Percentiles rank a stretch among this genome's conserved stretches.
Conservation (phyloP, 1,284 basidiomycete species). For the Ganoderma resinaceum region DNA sequence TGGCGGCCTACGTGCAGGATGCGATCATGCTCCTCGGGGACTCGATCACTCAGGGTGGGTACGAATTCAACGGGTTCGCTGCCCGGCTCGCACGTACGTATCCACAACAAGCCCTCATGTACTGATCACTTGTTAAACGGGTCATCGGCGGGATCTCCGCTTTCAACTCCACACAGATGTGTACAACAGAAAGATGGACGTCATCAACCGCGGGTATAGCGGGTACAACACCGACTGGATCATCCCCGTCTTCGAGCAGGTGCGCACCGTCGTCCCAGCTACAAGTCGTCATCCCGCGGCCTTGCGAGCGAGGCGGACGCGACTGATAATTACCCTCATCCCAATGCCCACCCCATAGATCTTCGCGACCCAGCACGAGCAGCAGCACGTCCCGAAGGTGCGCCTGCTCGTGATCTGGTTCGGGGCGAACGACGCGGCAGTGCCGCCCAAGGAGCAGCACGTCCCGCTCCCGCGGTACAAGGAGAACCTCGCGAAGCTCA, state of each 20-base stretch:
- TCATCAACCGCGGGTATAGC: conserved; percentile 81
- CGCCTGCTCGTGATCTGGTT: conserved; percentile 87
- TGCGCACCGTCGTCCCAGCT: conserved; percentile 38
- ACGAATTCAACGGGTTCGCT: conserved; percentile 65
- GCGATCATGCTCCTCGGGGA: conserved; percentile 79
- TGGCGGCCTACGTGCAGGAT: conserved; percentile 68
- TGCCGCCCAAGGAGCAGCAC: conserved; percentile 58
- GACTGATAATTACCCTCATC: background rate
- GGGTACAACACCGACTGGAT: conserved; percentile 91
- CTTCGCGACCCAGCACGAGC: conserved; percentile 60
- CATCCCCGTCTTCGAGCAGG: conserved; percentile 79
- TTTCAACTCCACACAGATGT: conserved; percentile 52
- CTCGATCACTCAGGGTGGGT: conserved; percentile 74
- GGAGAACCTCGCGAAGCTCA: conserved; percentile 68
- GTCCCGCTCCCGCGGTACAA: conserved; percentile 75
- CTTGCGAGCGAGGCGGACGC: too few relatives aligned
- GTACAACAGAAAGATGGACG: conserved; percentile 82
- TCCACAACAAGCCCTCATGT: background rate
- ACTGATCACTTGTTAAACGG: background rate
- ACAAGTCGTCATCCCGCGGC: too few relatives aligned
- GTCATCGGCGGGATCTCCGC: background rate
- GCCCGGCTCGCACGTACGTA: conserved; percentile 67
- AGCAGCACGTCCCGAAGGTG: conserved; percentile 62
- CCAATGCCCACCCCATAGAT: conserved; percentile 44
- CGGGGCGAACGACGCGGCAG: conserved; percentile 78